Base-by-base conservation (phyloP, 108 stramenopile species). In the Nitzschia sp. region DNA sequence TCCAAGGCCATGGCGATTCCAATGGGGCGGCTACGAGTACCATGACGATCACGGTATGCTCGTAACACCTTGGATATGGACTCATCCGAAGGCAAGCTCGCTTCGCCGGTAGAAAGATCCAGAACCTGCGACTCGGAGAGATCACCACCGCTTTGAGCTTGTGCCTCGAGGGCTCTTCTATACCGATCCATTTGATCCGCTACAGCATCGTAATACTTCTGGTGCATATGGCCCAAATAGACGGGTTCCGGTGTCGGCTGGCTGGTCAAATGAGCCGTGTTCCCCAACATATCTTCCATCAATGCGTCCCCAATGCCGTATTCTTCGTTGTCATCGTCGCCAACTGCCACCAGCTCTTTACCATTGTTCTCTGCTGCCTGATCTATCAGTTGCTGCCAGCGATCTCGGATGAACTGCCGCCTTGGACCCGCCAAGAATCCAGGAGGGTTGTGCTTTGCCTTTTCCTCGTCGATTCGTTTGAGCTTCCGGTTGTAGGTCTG, bases 261-360 rank as follows among this genome's bases (percentile, higher is more conserved):
- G 47, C 79, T 85, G 30, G 92, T 88, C 65, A 89, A 77, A 64
- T 86, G 63, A 0, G 77, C 27, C 9, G 89, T 85, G 60, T 90
- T 90, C 2, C 89, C 90, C 77, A 94, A 82, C 17, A 94, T 57
- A 76, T 90, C 87, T 66, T 94, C 93, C 34, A 94, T 27, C 1
- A 90, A 27, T 19, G 90, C 93, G 76, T 94, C 85, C 17, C 81
- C 85, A 59, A 74, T 81, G 55, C 78, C 81, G 60, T 94, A 94
- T 23, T 92, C 84, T 63, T 64, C 46, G 70, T 88, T 75, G 46
- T 65, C 42, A 46, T 59, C 72, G 69, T 82, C 26, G 56, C 67
- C 36, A 5, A 70, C 15, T 64, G 76, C 38, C 48, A 65, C 46
- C 54, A 80, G 45, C 9, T 64, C 64, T 13, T 76, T 46, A 23